Evolutionary conservation across 2,329 filamentous ascomycete species (phyloP), one percentile per base, ranked within the genome.

Genomic region (Neopestalotiopsis sp.): DNA sequence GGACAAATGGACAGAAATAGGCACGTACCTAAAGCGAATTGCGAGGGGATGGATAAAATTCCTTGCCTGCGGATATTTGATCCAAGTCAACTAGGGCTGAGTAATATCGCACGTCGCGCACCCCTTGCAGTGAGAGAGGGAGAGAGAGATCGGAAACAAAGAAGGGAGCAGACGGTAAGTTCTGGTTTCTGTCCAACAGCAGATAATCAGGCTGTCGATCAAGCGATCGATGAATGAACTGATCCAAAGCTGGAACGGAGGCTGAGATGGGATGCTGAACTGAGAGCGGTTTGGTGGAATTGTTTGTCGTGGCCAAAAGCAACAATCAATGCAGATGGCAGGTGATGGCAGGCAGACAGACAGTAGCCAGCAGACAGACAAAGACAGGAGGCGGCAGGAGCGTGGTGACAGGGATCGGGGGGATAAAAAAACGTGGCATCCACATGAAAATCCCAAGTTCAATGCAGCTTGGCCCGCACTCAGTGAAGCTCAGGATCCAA

Each of bases 391-490:
- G 17, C 9, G n/a, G n/a, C 40, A 64, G 34, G 34, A 38, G 38
- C 40, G 40, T 28, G 20, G 40, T 64, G 40, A 28, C 61, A 64
- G 61, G 61, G 61, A 64, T 64, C 24, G 20, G 45, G 45, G 45
- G 45, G 45, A 7, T 9, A 49, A 32, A 42, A 64, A 64, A 64
- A 64, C 61, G 61, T 64, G 61, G 61, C 40, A 45, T 49, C 45
- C 45, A 53, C 45, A 53, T 53, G 17, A 20, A 53, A 53, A 49
- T 49, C 17, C 45, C 45, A n/a, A 58, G 56, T n/a, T 49, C 24
- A 14, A 49, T 49, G 42, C 34, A 38, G 34, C 34, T 53, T 53
- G 45, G 45, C 45, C 45, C 45, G n/a, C 45, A 24, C 14, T 20
- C 17, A n/a, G 10, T 12, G 13, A 45, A 10, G 42, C 42, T 17